Conservation (phyloP, 2,329 filamentous ascomycete genomes). For the Neoarthrinium moseri region DNA sequence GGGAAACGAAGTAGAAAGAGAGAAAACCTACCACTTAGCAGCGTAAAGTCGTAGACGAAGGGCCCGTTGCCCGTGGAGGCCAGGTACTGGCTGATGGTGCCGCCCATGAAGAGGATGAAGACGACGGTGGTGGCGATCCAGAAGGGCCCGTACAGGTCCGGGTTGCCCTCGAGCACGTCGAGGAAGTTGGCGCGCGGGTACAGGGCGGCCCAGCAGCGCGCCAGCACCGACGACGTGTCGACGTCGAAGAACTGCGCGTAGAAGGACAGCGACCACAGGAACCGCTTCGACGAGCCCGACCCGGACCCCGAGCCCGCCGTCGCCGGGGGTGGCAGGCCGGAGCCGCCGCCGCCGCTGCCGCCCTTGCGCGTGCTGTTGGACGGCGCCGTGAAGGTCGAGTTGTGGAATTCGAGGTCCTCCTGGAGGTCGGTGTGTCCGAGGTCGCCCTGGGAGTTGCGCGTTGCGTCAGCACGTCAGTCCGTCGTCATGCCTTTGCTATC, state of each 20-base stretch:
- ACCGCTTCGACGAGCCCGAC: slow-evolving; percentile 65
- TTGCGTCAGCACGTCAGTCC: too few relatives aligned
- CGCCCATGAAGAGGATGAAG: slow-evolving; percentile 90
- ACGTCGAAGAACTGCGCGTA: slow-evolving; percentile 99
- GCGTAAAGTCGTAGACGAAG: slow-evolving; percentile 87
- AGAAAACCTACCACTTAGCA: slow-evolving; percentile 69
- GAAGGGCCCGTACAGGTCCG: slow-evolving; percentile 93
- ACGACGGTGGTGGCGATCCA: slow-evolving; percentile 99
- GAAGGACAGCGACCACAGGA: slow-evolving; percentile 89
- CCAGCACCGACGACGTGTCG: slow-evolving; percentile 84
- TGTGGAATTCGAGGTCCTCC: slow-evolving; percentile 99
- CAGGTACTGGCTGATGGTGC: slow-evolving; percentile 91
- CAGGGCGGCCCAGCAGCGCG: slow-evolving; percentile 83
- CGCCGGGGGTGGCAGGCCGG: slow-evolving; percentile 58
- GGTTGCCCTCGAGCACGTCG: slow-evolving; percentile 94
- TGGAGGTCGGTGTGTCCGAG: slow-evolving; percentile 97
- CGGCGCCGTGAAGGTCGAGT: slow-evolving; percentile 74
- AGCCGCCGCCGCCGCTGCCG: slow-evolving; percentile 40
- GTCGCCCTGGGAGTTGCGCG: slow-evolving; percentile 87
- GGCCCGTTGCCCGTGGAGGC: slow-evolving; percentile 65
- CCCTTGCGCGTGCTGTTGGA: slow-evolving; percentile 44
- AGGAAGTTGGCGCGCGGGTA: slow-evolving; percentile 94
- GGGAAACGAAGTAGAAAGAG: neutral
- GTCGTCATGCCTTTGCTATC: too few relatives aligned
- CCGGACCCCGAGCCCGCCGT: slow-evolving; percentile 34